Conservation (phyloP, 768 basidiomycete species). For the Russula ochroleuca region DNA sequence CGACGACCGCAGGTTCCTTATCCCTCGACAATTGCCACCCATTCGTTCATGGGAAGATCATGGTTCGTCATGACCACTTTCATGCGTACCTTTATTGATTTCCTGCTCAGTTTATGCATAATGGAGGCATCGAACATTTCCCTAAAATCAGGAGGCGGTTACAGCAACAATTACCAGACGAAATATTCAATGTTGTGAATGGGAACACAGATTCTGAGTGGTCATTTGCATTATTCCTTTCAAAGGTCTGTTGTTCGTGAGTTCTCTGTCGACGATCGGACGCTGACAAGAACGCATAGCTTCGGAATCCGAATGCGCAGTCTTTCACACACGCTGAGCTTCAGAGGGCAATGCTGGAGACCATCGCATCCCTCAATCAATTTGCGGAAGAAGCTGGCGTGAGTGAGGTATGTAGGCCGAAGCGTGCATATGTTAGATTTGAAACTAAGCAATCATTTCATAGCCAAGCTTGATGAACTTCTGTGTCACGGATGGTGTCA, state of each 20-base stretch:
- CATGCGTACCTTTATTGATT: conserved; percentile 3
- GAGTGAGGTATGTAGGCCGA: conserved; percentile 50
- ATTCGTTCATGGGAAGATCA: conserved; percentile 85
- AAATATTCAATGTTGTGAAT: conserved; percentile 79
- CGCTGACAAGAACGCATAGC: conserved; percentile 40
- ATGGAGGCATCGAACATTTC: conserved; percentile 90
- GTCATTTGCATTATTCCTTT: conserved; percentile 90
- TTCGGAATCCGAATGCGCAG: conserved; percentile 73
- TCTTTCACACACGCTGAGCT: conserved; percentile 69
- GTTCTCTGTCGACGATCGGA: neutral
- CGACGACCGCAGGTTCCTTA: conserved; percentile 88
- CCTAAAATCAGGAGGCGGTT: conserved; percentile 71
- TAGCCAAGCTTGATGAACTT: conserved; percentile 93
- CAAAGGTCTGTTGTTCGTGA: conserved; percentile 49
- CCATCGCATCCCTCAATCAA: conserved; percentile 72
- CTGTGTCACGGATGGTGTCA: conserved; percentile 92
- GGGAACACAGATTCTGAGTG: conserved; percentile 99
- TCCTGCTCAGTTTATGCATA: conserved; percentile 84
- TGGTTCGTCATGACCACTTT: conserved; percentile 49
- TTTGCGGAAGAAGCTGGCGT: conserved; percentile 70
- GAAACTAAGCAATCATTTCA: conserved; percentile 11
- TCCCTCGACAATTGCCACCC: conserved; percentile 95
- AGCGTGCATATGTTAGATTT: neutral
- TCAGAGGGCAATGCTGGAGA: conserved; percentile 83
- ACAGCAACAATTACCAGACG: conserved; percentile 72